phyloP scores from a whole-genome alignment of 108 stramenopile genomes.

The Cyclotella cryptica region DNA sequence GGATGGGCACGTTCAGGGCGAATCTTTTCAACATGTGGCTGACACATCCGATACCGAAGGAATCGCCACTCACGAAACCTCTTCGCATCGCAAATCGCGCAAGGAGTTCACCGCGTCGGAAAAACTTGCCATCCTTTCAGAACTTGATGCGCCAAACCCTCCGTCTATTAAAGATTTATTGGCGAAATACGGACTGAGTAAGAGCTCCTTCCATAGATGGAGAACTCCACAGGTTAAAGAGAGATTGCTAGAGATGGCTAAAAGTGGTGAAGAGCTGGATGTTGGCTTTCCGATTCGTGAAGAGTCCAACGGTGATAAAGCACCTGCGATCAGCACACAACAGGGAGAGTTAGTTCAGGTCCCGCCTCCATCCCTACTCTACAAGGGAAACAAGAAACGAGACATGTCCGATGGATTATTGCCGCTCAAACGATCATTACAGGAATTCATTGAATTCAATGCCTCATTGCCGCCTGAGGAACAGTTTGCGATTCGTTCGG shows the following conservation, averaged over 20 bases:
- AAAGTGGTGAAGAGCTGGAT: background rate
- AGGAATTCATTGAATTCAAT: conserved; percentile 30
- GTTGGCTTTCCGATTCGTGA: background rate
- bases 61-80: no score
- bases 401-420: conserved; percentile 32
- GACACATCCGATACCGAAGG: no score
- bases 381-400: conserved; percentile 33
- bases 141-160: conserved; percentile 22
- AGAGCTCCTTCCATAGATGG: conserved; percentile 47
- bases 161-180: conserved; percentile 31
- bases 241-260: conserved; percentile 38
- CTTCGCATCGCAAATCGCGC: conserved; percentile 14
- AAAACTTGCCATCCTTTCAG: conserved; percentile 39
- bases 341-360: background rate
- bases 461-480: conserved; percentile 13
- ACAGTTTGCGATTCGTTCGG: conserved; percentile 28
- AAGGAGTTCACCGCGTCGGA: conserved; percentile 48
- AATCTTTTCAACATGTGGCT: no score
- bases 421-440: conserved; percentile 29
- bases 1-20: no score
- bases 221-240: conserved; percentile 10
- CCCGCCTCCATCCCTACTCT: background rate
- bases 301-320: background rate
- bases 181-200: conserved; percentile 35
- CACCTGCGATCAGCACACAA: no score